Conservation (phyloP, 179 eudicot species). For the Vitellaria paradoxa region DNA sequence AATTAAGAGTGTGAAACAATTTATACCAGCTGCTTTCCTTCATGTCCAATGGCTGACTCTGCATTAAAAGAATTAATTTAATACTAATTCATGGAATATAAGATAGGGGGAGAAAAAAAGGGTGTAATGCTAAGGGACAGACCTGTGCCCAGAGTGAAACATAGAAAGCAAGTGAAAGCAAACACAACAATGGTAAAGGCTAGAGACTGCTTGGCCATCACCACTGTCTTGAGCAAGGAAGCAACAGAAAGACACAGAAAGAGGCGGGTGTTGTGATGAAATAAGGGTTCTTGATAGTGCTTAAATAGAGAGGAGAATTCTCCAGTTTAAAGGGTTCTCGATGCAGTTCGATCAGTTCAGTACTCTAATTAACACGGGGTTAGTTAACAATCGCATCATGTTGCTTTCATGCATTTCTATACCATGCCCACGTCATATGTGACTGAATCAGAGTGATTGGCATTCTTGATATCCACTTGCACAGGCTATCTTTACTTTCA, state of each 20-base stretch:
- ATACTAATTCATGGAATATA: neutral
- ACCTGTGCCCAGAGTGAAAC: neutral
- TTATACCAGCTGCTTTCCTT: constrained; percentile 3
- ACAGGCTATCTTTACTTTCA: neutral
- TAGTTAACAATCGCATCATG: no score
- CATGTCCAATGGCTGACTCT: neutral
- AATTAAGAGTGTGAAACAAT: neutral
- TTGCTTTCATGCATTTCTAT: no score
- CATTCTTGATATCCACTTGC: neutral
- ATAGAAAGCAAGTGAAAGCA: constrained; percentile 6
- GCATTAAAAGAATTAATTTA: neutral
- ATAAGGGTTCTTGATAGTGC: neutral
- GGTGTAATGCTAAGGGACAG: neutral
- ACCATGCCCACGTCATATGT: no score
- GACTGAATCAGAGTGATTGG: no score
- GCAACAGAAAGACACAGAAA: neutral
- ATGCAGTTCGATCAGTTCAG: no score
- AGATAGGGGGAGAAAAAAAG: neutral
- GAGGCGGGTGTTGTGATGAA: neutral
- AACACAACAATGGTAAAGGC: neutral
- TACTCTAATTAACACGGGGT: no score
- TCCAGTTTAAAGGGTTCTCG: no score
- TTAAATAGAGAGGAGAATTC: neutral
- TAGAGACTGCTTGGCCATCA: neutral
- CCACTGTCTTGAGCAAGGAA: neutral